Evolutionary conservation across 2,329 filamentous ascomycete genomes (phyloP), one percentile per base, ranked within the genome.

Genomic region (Stachybotrys echinatus): DNA sequence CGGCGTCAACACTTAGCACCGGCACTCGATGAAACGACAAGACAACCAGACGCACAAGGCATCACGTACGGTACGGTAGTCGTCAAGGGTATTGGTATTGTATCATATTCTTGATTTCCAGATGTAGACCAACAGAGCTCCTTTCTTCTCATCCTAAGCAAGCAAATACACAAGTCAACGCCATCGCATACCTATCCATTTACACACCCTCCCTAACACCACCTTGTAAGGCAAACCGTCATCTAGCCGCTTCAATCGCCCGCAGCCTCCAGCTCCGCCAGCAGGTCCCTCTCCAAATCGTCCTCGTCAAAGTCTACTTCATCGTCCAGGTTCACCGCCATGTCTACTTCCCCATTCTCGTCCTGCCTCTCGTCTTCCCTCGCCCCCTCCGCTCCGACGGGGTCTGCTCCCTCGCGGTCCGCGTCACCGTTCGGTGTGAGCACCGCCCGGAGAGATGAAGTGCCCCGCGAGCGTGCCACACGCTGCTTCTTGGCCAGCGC

Each of bases 231-330:
- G 39, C 23, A 45, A 48, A n/a, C n/a, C n/a, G n/a, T n/a, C n/a
- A n/a, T n/a, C n/a, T n/a, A n/a, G n/a, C n/a, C n/a, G 27, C 27
- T 18, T 40, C 49, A 63, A 22, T 59, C 63, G 31, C 58, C 62
- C 19, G 62, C 62, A 17, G 65, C 65, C 57, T 83, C 80, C 55
- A 84, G 69, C 55, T 80, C 83, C 1, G 81, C 81, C 59, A 83
- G 69, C 62, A 87, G 72, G 58, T 85, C 83, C 37, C 80, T 78
- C 64, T 85, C 84, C 46, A 85, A 65, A 57, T 84, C 82, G 48
- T 79, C 77, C 10, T 80, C 77, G 42, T 75, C 74, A 47, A 73
- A 67, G 40, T 73, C 74, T n/a, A 65, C 65, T 7, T 64, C 63
- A 39, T 65, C 62, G n/a, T 64, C 63, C 7, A 45, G 31, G 27